Evolutionary conservation across 306 rosid species (phyloP).

Genomic region (Lathyrus sativus): DNA sequence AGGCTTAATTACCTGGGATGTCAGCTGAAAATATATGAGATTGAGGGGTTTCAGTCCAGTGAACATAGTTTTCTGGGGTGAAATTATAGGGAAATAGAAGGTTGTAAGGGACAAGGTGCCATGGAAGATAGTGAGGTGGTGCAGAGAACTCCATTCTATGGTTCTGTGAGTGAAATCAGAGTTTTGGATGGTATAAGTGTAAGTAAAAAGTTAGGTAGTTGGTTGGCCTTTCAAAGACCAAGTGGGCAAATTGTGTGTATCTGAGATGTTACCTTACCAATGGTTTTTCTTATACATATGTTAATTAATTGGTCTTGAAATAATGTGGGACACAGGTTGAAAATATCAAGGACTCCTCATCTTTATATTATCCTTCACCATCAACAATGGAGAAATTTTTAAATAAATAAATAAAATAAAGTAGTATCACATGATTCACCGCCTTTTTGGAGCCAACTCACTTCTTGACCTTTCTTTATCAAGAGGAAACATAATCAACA

Average conservation of each 20-base stretch:
- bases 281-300: background rate
- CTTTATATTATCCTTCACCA: background rate
- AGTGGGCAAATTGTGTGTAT: constrained; percentile 42
- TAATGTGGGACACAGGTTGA: background rate
- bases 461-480: background rate
- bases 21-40: constrained; percentile 77
- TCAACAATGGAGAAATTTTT: constrained; percentile 8
- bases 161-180: background rate
- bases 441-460: background rate
- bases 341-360: constrained; percentile 11
- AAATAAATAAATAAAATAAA: background rate
- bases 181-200: background rate
- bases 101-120: constrained; percentile 54
- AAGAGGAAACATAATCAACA: background rate
- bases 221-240: constrained; percentile 29
- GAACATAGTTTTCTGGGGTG: constrained; percentile 66
- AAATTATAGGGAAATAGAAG: constrained; percentile 56
- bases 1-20: constrained; percentile 56
- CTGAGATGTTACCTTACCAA: background rate
- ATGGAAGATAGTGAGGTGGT: constrained; percentile 28
- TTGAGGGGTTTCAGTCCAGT: constrained; percentile 71
- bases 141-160: constrained; percentile 57
- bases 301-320: background rate
- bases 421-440: constrained; percentile 20
- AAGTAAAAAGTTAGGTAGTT: constrained; percentile 12